A percentile compares a stretch with the other conserved stretches of the same genome.
These are phyloP conservation scores for Helotiales sp. DNA, from an alignment of 2,329 filamentous ascomycete genomes.

Conservation along the genomic window DNA sequence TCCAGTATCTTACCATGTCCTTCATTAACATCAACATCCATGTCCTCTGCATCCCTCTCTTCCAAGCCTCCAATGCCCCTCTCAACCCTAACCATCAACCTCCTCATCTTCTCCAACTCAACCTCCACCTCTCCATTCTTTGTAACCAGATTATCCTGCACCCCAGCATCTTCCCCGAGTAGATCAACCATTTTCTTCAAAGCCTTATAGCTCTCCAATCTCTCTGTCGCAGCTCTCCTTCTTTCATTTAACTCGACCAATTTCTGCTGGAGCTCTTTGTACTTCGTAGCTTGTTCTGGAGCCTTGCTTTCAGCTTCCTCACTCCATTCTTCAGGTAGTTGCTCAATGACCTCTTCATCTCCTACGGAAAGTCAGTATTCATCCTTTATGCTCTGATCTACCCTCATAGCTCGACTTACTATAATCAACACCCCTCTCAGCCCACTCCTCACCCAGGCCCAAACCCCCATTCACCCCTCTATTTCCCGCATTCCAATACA, in stretches of 20 bases:
- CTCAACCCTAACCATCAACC: conserved; percentile 60
- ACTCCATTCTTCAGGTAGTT: conserved; percentile 32
- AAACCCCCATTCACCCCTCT: conserved; percentile 29
- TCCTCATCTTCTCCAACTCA: conserved; percentile 66
- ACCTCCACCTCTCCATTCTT: conserved; percentile 63
- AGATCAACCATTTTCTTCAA: conserved; percentile 54
- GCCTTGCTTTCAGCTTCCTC: conserved; percentile 37
- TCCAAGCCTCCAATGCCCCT: conserved; percentile 45
- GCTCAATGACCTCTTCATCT: conserved; percentile 23
- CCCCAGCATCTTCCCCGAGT: conserved; percentile 43
- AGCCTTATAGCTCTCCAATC: conserved; percentile 47
- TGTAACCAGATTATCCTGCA: conserved; percentile 68
- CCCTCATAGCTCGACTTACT: conserved; percentile 20
- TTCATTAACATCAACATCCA: conserved; percentile 28
- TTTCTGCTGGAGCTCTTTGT: conserved; percentile 48
- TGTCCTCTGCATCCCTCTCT: conserved; percentile 14
- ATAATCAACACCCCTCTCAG: conserved; percentile 38
- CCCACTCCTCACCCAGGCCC: conserved; percentile 42
- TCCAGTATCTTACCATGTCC: neutral
- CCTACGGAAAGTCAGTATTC: conserved; percentile 3
- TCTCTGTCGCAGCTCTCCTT: conserved; percentile 41
- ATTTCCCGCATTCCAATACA: conserved; percentile 56
- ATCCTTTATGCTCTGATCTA: neutral
- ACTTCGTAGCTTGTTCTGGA: conserved; percentile 48
- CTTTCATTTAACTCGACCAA: conserved; percentile 52